Percentiles rank a stretch among this genome's conserved stretches.
These are phyloP conservation scores for Tanacetum coccineum DNA, from an alignment of 129 eudicot species.

Conservation along the genomic window DNA sequence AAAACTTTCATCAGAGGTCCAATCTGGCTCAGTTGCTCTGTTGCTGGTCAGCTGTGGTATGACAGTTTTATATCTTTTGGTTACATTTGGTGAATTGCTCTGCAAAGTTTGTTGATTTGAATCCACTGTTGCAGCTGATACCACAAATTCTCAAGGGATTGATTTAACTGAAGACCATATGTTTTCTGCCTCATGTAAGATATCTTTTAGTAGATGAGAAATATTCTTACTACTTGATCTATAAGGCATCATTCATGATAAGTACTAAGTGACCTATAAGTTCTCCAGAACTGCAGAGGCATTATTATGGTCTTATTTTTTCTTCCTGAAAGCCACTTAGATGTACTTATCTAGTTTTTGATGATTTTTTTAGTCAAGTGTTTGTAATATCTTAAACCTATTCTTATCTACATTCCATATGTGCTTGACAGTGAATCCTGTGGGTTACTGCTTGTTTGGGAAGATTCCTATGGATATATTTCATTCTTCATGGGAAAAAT, in stretches of 20 bases:
- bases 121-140: slow-evolving; percentile 42
- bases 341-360: neutral
- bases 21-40: slow-evolving; percentile 59
- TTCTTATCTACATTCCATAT: slow-evolving; percentile 22
- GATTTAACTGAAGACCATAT: slow-evolving; percentile 49
- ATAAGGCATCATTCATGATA: neutral
- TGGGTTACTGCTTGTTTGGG: slow-evolving; percentile 69
- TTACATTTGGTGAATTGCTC: slow-evolving; percentile 15
- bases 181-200: slow-evolving; percentile 65
- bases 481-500: slow-evolving; percentile 71
- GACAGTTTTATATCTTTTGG: slow-evolving; percentile 9
- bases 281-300: neutral
- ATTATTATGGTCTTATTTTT: neutral
- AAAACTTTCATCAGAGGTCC: slow-evolving; percentile 61
- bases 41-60: slow-evolving; percentile 90
- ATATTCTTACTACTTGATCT: slow-evolving; percentile 18
- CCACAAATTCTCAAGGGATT: slow-evolving; percentile 32
- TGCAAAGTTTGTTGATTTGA: slow-evolving; percentile 10
- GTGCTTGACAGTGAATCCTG: slow-evolving; percentile 45
- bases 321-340: neutral
- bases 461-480: slow-evolving; percentile 77
- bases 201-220: slow-evolving; percentile 4
- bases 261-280: neutral
- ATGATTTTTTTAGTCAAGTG: neutral
- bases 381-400: neutral